Conservation (phyloP, 305 asterid species). For the Plantago lanceolata region DNA sequence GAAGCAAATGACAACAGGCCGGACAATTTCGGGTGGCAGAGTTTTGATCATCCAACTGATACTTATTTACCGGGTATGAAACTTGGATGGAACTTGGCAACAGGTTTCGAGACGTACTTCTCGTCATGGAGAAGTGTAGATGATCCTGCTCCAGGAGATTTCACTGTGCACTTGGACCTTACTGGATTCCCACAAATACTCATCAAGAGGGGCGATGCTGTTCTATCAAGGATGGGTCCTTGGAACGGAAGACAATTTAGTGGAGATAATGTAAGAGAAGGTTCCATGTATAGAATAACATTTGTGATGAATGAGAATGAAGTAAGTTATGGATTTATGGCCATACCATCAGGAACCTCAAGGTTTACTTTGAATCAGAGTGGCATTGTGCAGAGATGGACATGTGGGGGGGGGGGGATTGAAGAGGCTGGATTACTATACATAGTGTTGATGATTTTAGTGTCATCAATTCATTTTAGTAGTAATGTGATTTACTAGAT, state of each 20-base stretch:
- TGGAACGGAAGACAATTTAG: constrained; percentile 26
- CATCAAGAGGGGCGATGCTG: background rate
- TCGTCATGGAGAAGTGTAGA: constrained; percentile 17
- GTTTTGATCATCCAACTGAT: constrained; percentile 21
- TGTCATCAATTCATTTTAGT: too few relatives aligned
- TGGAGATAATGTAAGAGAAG: too few relatives aligned
- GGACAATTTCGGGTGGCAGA: constrained; percentile 19
- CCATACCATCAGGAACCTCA: too few relatives aligned
- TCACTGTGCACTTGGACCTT: constrained; percentile 8
- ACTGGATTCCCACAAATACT: background rate
- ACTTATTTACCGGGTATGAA: constrained; percentile 16
- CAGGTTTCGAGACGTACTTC: constrained; percentile 7
- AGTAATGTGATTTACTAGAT: too few relatives aligned
- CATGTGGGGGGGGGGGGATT: constrained; percentile 9
- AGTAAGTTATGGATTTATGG: background rate
- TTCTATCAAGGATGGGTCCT: constrained; percentile 10
- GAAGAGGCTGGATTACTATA: constrained; percentile 3
- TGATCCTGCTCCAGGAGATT: constrained; percentile 24
- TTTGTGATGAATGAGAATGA: constrained; percentile 21
- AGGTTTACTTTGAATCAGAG: background rate
- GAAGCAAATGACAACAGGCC: constrained; percentile 13
- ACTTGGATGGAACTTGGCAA: constrained; percentile 8
- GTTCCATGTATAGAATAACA: too few relatives aligned
- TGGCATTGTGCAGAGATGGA: constrained; percentile 6
- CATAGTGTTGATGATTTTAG: too few relatives aligned